phyloP scores from a whole-genome alignment of 1,284 basidiomycete genomes.

The Violaceomyces palustris region DNA sequence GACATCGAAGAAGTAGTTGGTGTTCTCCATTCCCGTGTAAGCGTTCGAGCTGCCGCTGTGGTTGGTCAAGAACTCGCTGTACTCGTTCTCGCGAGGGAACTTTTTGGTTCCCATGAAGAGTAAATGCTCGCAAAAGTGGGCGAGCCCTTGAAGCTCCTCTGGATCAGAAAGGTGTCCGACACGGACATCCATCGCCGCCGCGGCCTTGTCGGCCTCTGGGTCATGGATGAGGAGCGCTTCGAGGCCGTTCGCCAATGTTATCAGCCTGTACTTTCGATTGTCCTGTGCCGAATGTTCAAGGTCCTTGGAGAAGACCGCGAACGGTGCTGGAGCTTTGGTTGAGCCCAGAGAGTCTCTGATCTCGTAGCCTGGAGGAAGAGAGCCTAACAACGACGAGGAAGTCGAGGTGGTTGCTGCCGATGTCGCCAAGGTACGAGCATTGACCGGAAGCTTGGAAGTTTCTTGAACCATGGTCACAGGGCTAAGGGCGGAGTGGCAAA shows the following conservation, averaged over 20 bases:
- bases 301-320: constrained; percentile 40
- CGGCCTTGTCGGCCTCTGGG: constrained; percentile 82
- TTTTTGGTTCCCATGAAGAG: constrained; percentile 75
- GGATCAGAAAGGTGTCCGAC: constrained; percentile 94
- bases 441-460: too few relatives aligned
- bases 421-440: too few relatives aligned
- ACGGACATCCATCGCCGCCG: constrained; percentile 88
- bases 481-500: too few relatives aligned
- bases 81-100: constrained; percentile 50
- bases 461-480: too few relatives aligned
- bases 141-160: constrained; percentile 62
- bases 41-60: constrained; percentile 91
- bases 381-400: too few relatives aligned
- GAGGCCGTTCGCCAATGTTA: constrained; percentile 79
- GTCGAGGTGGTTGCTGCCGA: too few relatives aligned
- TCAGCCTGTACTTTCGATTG: constrained; percentile 58
- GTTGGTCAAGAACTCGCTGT: constrained; percentile 71
- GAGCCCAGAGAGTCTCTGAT: constrained; percentile 20
- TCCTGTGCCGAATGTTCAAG: constrained; percentile 27
- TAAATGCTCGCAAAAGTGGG: constrained; percentile 91
- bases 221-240: constrained; percentile 84
- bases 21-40: constrained; percentile 86
- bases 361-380: constrained; percentile 27
- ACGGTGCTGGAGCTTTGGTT: constrained; percentile 23
- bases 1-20: constrained; percentile 89